Evolutionary conservation across 257 asterid species (phyloP), one percentile per base, ranked within the genome.

Genomic region (Nicotiana undulata): DNA sequence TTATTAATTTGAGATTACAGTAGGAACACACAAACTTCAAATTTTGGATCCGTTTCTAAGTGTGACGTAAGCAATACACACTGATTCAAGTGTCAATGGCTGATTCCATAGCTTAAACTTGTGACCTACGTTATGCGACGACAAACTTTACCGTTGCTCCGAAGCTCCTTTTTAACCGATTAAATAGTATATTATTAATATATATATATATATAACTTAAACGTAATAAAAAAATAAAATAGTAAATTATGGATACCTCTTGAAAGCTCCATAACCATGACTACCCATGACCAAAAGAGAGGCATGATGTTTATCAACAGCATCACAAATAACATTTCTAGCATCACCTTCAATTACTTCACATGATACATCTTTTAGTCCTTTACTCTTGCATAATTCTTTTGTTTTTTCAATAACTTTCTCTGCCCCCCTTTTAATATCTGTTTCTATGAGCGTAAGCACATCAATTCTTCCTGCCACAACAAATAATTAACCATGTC

Each of bases 261-360:
- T 82, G 32, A 86, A 76, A 78, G 82, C 79, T 34, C 86, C 86
- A 76, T 86, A 81, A 15, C 88, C 90, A 83, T 87, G 90, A 79
- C 90, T 87, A n/a, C 90, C 90, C 58, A 87, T 74, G 70, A 85
- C 85, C 84, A 87, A 52, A 77, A 84, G 28, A 70, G 89, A 75
- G 9, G 85, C 89, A 31, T 82, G 84, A 67, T 80, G 61, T 59
- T 80, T 78, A 16, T 87, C 85, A 4, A 82, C 85, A 26, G 86
- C 83, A 9, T 84, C 81, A 22, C 86, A 81, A 12, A 83, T 12
- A 32, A 81, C 83, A 12, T 58, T 81, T 53, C 88, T 82, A 1
- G 89, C 83, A 52, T 85, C 90, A 3, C 90, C 90, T 75, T 81
- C 84, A 13, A 66, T 15, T 7, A 83, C 84, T 46, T 83, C 83